Base-by-base conservation (phyloP, 2,329 filamentous ascomycete species). In the Fonsecaea erecta region DNA sequence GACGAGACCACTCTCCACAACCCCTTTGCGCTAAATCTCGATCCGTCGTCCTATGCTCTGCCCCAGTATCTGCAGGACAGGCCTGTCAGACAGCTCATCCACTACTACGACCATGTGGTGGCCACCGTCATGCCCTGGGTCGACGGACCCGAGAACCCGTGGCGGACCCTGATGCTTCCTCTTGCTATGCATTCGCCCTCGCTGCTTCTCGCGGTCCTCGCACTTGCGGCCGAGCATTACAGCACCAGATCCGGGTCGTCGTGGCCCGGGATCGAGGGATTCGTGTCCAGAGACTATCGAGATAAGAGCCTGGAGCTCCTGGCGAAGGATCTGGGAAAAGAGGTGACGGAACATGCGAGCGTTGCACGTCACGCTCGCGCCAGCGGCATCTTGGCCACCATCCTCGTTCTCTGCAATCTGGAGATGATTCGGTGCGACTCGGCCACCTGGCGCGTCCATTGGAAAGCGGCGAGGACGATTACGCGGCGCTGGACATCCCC, bases 71-170 rank as follows among this genome's bases (percentile, higher is more conserved):
- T 64, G 7, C 58, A 56, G 54, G 62, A 18, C 7, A 60, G 18
- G 37, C 59, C 67, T 2, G 64, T 61, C 40, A 58, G 68, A 32
- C 63, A 71, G n/a, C 66, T 74, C 24, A 46, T 74, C 14, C 59
- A 68, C n/a, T 70, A 74, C 58, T 74, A 71, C 52, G 60, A 73
- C 40, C 60, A 65, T 46, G 61, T 65, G 26, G 68, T 73, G 21
- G 68, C 73, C 1, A 56, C 63, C 3, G 70, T 70, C 32, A 67
- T 74, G 53, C 71, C 71, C 9, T 74, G 72, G 73, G 68, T 74
- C 3, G 73, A 74, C 54, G 66, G 69, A 4, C 71, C 70, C 12
- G 55, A 54, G 11, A 74, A 74, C 53, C 67, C 71, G 16, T 74
- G 72, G 70, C 67, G 72, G 24, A 68, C 71, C 3, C 62, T 74